phyloP scores from a whole-genome alignment of 108 stramenopile species.

The Schizochytrium sp. region DNA sequence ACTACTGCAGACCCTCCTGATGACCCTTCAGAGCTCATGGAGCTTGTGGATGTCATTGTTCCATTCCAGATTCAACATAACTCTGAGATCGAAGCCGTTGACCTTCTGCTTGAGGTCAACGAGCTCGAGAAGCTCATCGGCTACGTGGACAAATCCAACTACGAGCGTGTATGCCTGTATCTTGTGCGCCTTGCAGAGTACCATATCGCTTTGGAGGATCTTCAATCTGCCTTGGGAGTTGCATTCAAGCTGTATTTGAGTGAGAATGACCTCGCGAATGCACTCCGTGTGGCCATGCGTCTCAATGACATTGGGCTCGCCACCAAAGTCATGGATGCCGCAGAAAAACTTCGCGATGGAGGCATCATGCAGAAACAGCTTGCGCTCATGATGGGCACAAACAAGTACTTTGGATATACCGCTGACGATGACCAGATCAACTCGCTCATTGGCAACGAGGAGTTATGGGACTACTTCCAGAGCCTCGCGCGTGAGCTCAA shows the following conservation, averaged over 20 bases:
- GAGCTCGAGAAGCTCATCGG: slow-evolving; percentile 82
- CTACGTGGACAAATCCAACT: slow-evolving; percentile 92
- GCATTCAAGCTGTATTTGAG: slow-evolving; percentile 88
- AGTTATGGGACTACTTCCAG: slow-evolving; percentile 87
- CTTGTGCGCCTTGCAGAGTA: slow-evolving; percentile 95
- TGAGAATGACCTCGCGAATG: slow-evolving; percentile 88
- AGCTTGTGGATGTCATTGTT: slow-evolving; percentile 95
- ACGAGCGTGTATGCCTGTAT: slow-evolving; percentile 93
- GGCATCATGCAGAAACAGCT: slow-evolving; percentile 75
- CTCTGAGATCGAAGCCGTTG: slow-evolving; percentile 98
- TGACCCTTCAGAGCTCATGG: slow-evolving; percentile 81
- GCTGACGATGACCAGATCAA: slow-evolving; percentile 81
- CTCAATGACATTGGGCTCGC: slow-evolving; percentile 72
- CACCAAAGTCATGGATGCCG: background rate
- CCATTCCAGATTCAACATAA: slow-evolving; percentile 97
- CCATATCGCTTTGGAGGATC: slow-evolving; percentile 91
- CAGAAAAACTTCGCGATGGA: slow-evolving; percentile 63
- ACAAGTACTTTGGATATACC: slow-evolving; percentile 36
- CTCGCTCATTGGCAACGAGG: slow-evolving; percentile 92
- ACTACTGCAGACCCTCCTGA: slow-evolving; percentile 1
- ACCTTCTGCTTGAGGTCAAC: slow-evolving; percentile 96
- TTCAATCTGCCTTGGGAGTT: slow-evolving; percentile 87
- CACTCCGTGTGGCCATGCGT: slow-evolving; percentile 90
- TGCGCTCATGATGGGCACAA: slow-evolving; percentile 74
- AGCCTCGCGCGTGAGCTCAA: slow-evolving; percentile 85